Evolutionary conservation across 805 yeast species (phyloP), one percentile per base, ranked within the genome.

Genomic region (Wickerhamiella occidentalis): DNA sequence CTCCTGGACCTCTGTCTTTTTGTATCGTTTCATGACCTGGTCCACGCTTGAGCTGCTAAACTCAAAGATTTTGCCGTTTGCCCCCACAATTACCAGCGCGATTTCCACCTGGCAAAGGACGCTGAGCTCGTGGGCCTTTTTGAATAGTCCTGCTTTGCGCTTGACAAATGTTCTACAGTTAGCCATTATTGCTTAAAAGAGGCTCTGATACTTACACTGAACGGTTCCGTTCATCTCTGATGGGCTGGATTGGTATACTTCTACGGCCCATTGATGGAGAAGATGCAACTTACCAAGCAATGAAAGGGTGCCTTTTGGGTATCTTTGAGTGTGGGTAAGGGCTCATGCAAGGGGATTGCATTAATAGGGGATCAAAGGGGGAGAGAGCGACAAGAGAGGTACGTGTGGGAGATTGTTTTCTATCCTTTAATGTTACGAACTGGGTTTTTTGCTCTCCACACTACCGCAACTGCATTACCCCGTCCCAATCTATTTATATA

Each of bases 61-160:
- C 67, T 90, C 95, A 62, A 84, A 87, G 21, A 87, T 75, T 59
- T 82, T 83, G 35, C 70, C 63, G 59, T 85, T 87, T 58, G 78
- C 78, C 17, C 95, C 94, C 33, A 87, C 71, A 22, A 90, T 86
- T 13, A 90, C 79, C 26, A 90, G 90, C 1, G 97, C 94, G 26
- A 92, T 73, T 61, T 90, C 97, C 5, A 87, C 95, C 54, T 86
- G 88, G 65, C 97, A 90, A 36, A 90, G 72, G 9, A 90, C 90
- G 0, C 96, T 79, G 49, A 92, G 71, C 64, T 83, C 92, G 61
- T 82, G 83, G 1, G 90, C 90, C 64, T 82, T 83, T 51, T 70
- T 70, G 61, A 92, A 88, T 28, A 90, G 71, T 2, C 98, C 98
- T 0, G 95, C 94, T 64, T 90, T 90, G 50, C 98, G 76, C 66